Evolutionary conservation across 2,329 filamentous ascomycete genomes (phyloP).

Genomic region (Aspergillus ochraceus): DNA sequence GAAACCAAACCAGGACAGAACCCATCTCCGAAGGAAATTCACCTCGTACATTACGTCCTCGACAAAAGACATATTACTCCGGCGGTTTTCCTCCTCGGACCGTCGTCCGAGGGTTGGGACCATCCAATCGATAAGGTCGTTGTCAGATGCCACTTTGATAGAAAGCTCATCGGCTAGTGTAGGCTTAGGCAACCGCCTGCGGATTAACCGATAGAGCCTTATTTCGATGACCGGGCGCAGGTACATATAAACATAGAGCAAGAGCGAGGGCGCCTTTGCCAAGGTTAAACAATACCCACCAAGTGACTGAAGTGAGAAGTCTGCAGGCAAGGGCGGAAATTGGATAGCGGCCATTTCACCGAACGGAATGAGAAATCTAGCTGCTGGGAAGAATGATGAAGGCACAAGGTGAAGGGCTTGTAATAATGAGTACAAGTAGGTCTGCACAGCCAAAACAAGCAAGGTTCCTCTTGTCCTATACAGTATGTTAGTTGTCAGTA

Average conservation of each 20-base stretch:
- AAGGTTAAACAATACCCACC: slow-evolving; percentile 26
- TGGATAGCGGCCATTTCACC: slow-evolving; percentile 35
- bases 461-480: slow-evolving; percentile 35
- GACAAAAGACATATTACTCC: slow-evolving; percentile 35
- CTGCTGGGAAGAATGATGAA: slow-evolving; percentile 30
- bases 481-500: background rate
- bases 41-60: slow-evolving; percentile 42
- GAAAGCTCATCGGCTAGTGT: slow-evolving; percentile 42
- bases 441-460: slow-evolving; percentile 41
- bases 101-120: slow-evolving; percentile 41
- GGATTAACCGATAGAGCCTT: slow-evolving; percentile 41
- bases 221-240: slow-evolving; percentile 40
- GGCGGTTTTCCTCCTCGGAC: slow-evolving; percentile 41
- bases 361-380: slow-evolving; percentile 39
- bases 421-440: slow-evolving; percentile 44
- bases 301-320: slow-evolving; percentile 29
- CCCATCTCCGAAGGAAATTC: slow-evolving; percentile 30
- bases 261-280: slow-evolving; percentile 35
- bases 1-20: slow-evolving; percentile 32
- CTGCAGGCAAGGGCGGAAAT: slow-evolving; percentile 29
- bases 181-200: slow-evolving; percentile 44
- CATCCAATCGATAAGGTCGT: slow-evolving; percentile 46
- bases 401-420: slow-evolving; percentile 44
- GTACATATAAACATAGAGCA: slow-evolving; percentile 38
- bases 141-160: slow-evolving; percentile 43